Conservation (phyloP, 441 rosid species). For the Metrosideros polymorpha region DNA sequence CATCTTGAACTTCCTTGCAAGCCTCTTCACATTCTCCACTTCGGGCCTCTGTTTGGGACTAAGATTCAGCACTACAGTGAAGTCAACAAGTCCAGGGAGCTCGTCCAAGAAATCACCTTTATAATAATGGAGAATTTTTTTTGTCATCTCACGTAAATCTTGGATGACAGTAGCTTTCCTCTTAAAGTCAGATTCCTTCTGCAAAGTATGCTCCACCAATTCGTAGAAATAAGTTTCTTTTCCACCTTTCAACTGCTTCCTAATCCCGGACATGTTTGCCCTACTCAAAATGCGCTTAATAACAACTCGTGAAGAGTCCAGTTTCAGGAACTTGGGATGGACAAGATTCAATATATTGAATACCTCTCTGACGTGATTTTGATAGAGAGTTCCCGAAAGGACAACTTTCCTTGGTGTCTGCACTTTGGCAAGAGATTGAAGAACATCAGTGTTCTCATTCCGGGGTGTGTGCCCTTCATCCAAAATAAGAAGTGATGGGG, state of each 20-base stretch:
- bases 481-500: constrained; percentile 69
- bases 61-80: constrained; percentile 56
- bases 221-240: constrained; percentile 41
- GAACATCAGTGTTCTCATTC: constrained; percentile 58
- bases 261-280: constrained; percentile 34
- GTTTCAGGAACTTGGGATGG: constrained; percentile 67
- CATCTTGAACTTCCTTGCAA: constrained; percentile 29
- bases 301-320: constrained; percentile 25
- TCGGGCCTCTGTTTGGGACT: constrained; percentile 40
- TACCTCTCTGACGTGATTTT: constrained; percentile 80
- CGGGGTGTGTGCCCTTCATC: constrained; percentile 93
- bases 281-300: constrained; percentile 54
- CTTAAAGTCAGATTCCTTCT: constrained; percentile 30
- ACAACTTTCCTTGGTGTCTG: constrained; percentile 79
- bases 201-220: constrained; percentile 59
- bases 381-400: constrained; percentile 84
- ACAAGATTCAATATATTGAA: constrained; percentile 78
- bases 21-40: constrained; percentile 30
- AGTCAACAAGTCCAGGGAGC: constrained; percentile 83
- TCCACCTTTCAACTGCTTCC: constrained; percentile 32
- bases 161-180: constrained; percentile 51
- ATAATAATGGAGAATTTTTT: constrained; percentile 70
- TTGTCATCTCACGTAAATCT: constrained; percentile 82
- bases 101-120: constrained; percentile 81
- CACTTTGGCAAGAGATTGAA: constrained; percentile 66